Base-by-base conservation (phyloP, 345 rosid genomes). In the Kernera saxatilis region DNA sequence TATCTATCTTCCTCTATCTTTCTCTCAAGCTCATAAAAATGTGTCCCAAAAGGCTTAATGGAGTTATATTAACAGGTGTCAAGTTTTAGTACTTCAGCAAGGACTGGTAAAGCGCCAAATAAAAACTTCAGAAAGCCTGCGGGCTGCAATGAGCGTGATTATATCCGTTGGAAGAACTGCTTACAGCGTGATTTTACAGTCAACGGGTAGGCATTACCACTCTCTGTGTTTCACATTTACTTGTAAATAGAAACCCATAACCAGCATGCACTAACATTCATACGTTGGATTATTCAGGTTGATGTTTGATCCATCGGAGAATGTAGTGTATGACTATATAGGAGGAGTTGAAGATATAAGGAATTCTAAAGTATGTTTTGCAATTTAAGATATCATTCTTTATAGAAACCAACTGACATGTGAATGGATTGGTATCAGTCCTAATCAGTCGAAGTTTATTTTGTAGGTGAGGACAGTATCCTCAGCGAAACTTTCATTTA, bases 311-410 rank as follows among this genome's bases (percentile, higher is more conserved):
- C 95, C 87, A 37, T 81, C 56, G 35, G 86, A 75, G 43, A 84
- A 82, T 64, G 76, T 87, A 49, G 83, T 89, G 43, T 89, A 89
- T 66, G 92, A 89, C 50, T 87, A 89, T 70, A 67, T 84, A 52
- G 92, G 88, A 65, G 96, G 92, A 79, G 78, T 85, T 61, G 84
- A 87, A 77, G 92, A 89, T 73, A 69, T 85, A 52, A 72, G 43
- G 78, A 81, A 79, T 74, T 87, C 90, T 44, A 84, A 84, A 83
- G 96, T 89, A 78, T 73, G 91, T 48, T 73, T 63, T 81, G 60
- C 69, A 71, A 22, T 67, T 72, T 64, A 49, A 70, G 75, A 30
- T 43, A 27, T 14, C 19, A 80, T 75, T 6, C 36, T 27, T 76
- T 53, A 14, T 33, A 37, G 33, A 66, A 48, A 60, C 17, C 62